These are phyloP conservation scores for Podila minutissima DNA, from an alignment of 192 early-diverging fungal genomes.

Conservation along the genomic window DNA sequence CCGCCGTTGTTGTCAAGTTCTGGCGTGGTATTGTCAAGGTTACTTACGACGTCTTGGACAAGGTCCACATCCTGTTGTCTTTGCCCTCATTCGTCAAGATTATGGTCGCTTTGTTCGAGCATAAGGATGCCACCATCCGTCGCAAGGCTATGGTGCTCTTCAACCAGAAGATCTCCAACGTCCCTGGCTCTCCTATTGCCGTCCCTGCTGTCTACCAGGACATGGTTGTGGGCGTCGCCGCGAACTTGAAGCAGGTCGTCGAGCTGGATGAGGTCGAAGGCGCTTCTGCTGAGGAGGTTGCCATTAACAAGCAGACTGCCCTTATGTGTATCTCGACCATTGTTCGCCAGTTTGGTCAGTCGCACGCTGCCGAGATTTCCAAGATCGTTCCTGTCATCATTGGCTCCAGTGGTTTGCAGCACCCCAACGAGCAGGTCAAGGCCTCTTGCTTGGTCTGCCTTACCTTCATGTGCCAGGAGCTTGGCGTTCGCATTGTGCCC, in stretches of 20 bases:
- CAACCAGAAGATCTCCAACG: conserved; percentile 68
- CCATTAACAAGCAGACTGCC: conserved; percentile 78
- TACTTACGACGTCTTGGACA: conserved; percentile 78
- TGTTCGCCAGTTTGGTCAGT: conserved; percentile 68
- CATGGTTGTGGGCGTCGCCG: conserved; percentile 61
- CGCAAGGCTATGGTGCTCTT: conserved; percentile 80
- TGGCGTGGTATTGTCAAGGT: conserved; percentile 65
- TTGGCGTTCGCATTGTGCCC: conserved; percentile 83
- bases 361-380: conserved; percentile 70
- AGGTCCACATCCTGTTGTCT: conserved; percentile 80
- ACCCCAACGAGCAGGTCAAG: conserved; percentile 56
- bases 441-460: conserved; percentile 68
- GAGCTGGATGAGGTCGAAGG: conserved; percentile 51
- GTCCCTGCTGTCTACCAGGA: conserved; percentile 55
- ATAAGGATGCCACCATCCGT: conserved; percentile 70
- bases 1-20: conserved; percentile 51
- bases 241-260: conserved; percentile 55
- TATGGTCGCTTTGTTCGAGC: conserved; percentile 66
- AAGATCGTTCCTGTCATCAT: conserved; percentile 63
- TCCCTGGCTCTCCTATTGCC: conserved; percentile 53
- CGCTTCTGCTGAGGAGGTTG: conserved; percentile 52
- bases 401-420: conserved; percentile 54
- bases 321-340: conserved; percentile 83
- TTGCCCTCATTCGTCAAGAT: conserved; percentile 80
- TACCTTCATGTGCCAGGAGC: conserved; percentile 67